Conservation (phyloP, 192 early-diverging fungal species). For the Entophlyctis luteolus region DNA sequence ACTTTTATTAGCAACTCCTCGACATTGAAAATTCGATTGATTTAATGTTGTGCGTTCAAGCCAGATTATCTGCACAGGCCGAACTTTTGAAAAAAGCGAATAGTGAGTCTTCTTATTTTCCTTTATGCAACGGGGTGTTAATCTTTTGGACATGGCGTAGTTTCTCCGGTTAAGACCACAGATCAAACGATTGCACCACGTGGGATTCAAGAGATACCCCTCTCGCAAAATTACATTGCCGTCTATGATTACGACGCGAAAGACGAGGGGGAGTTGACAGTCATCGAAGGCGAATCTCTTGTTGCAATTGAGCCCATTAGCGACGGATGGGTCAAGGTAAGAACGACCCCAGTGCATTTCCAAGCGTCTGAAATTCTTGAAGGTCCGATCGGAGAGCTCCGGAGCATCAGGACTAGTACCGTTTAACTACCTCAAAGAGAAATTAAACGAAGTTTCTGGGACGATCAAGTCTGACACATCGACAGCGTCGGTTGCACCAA, state of each 20-base stretch:
- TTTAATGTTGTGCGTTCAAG: constrained; percentile 29
- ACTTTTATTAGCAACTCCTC: constrained; percentile 29
- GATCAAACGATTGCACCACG: no score
- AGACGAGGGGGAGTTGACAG: constrained; percentile 32
- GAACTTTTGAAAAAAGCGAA: constrained; percentile 29
- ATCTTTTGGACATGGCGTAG: no score
- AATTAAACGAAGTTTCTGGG: not conserved
- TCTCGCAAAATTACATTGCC: constrained; percentile 25
- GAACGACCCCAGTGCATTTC: not conserved
- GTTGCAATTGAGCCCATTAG: constrained; percentile 26
- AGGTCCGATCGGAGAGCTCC: constrained; percentile 3
- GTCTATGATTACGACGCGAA: constrained; percentile 40
- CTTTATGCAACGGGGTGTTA: no score
- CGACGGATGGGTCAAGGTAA: constrained; percentile 38
- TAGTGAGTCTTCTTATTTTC: constrained; percentile 4
- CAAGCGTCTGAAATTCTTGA: not conserved
- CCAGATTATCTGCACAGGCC: constrained; percentile 27
- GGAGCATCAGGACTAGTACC: constrained; percentile 38
- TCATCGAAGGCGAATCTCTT: constrained; percentile 42
- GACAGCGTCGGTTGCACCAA: not conserved
- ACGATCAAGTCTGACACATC: not conserved
- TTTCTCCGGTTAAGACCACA: no score
- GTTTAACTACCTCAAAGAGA: constrained; percentile 35
- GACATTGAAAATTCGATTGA: constrained; percentile 43
- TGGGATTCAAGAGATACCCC: no score